Conservation (phyloP, 2,329 filamentous ascomycete species). For the Fusarium bulbicola region DNA sequence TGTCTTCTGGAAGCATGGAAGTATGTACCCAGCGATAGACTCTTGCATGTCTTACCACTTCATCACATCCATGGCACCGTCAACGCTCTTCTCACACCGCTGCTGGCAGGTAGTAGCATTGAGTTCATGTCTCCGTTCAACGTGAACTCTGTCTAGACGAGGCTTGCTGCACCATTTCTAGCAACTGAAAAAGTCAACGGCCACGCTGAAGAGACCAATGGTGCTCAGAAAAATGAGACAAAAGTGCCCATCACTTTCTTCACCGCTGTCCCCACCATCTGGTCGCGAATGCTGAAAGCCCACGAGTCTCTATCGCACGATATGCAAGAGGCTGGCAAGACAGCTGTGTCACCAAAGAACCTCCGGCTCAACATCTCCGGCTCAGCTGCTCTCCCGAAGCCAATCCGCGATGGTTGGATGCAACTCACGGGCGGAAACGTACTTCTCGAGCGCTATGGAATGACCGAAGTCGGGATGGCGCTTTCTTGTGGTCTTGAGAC, state of each 20-base stretch:
- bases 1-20: slow-evolving; percentile 88
- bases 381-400: slow-evolving; percentile 90
- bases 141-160: slow-evolving; percentile 82
- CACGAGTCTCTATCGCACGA: slow-evolving; percentile 69
- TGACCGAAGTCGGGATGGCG: slow-evolving; percentile 99
- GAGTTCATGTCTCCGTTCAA: slow-evolving; percentile 98
- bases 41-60: slow-evolving; percentile 90
- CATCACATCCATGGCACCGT: slow-evolving; percentile 98
- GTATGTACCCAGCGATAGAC: slow-evolving; percentile 78
- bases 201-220: slow-evolving; percentile 32
- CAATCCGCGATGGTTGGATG: slow-evolving; percentile 85
- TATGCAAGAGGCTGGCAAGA: slow-evolving; percentile 71
- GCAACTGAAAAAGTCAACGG: slow-evolving; percentile 31
- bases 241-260: slow-evolving; percentile 78
- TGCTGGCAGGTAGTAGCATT: slow-evolving; percentile 86
- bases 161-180: slow-evolving; percentile 83
- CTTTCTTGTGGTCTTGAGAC: slow-evolving; percentile 87
- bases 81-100: slow-evolving; percentile 87
- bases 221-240: slow-evolving; percentile 30
- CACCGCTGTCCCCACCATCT: slow-evolving; percentile 95
- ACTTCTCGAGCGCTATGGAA: slow-evolving; percentile 95
- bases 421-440: slow-evolving; percentile 82
- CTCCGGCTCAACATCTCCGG: slow-evolving; percentile 93
- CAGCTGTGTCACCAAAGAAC: slow-evolving; percentile 77
- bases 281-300: slow-evolving; percentile 85